phyloP scores from a whole-genome alignment of 208 protist species.

The Tritrichomonas foetus region DNA sequence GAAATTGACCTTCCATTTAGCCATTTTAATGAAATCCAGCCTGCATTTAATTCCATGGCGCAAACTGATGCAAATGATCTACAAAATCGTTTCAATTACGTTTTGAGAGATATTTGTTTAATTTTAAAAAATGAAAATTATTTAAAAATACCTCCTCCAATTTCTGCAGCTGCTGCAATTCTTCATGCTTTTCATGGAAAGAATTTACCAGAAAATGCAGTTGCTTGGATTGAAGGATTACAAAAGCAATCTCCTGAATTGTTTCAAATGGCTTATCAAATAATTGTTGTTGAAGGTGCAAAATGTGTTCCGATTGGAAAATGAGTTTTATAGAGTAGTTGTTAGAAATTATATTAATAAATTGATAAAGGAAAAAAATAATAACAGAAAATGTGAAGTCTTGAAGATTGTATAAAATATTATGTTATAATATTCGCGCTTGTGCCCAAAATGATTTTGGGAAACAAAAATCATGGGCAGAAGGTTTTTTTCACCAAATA shows the following conservation, averaged over 20 bases:
- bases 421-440: too few relatives aligned
- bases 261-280: background rate
- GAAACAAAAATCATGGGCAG: too few relatives aligned
- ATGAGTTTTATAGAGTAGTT: too few relatives aligned
- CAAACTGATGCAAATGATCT: background rate
- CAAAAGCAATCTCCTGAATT: background rate
- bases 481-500: too few relatives aligned
- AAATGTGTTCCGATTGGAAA: background rate
- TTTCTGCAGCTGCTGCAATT: background rate
- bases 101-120: background rate
- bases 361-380: too few relatives aligned
- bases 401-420: too few relatives aligned
- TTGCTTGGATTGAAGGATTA: background rate
- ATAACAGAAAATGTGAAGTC: too few relatives aligned
- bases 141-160: background rate
- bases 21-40: background rate
- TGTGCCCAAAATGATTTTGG: too few relatives aligned
- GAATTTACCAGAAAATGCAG: background rate
- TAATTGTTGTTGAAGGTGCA: background rate
- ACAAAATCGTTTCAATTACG: background rate
- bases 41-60: background rate
- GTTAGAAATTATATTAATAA: too few relatives aligned
- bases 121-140: background rate
- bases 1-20: conserved; percentile 6
- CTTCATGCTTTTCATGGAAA: background rate